Percentiles rank a stretch among this genome's conserved stretches.
Conservation (phyloP, 805 yeast species). For the Trichomonascus vanleenenianus region DNA sequence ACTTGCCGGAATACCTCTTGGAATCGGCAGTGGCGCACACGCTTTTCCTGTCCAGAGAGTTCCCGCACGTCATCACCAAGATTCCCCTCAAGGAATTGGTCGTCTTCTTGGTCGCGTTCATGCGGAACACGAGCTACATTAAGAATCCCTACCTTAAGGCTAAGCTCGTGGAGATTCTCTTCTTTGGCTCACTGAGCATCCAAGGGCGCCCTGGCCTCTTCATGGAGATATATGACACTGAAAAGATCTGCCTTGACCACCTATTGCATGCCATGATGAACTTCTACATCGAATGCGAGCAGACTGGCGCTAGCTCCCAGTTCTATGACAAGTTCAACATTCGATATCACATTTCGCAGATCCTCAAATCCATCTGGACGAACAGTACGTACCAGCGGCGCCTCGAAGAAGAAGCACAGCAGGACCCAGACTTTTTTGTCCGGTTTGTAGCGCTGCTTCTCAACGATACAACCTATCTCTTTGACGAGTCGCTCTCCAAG, state of each 20-base stretch:
- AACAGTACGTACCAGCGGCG: constrained; percentile 60
- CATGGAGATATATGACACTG: constrained; percentile 54
- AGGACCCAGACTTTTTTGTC: constrained; percentile 76
- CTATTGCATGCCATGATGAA: constrained; percentile 77
- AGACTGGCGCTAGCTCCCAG: constrained; percentile 91
- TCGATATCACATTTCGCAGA: constrained; percentile 76
- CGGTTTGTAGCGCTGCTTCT: constrained; percentile 90
- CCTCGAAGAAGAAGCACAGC: constrained; percentile 56
- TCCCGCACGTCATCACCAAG: constrained; percentile 46
- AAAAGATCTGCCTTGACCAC: constrained; percentile 54
- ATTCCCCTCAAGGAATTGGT: constrained; percentile 28
- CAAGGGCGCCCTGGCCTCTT: constrained; percentile 51
- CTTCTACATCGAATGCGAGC: constrained; percentile 89
- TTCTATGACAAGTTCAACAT: constrained; percentile 93
- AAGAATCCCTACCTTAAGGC: constrained; percentile 93
- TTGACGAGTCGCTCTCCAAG: constrained; percentile 84
- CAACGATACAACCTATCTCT: constrained; percentile 84
- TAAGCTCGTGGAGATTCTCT: constrained; percentile 70
- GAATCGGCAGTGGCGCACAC: constrained; percentile 66
- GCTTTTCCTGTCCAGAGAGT: constrained; percentile 46
- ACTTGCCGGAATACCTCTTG: constrained; percentile 74
- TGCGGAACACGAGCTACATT: constrained; percentile 58
- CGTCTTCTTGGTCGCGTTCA: constrained; percentile 64
- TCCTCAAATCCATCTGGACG: constrained; percentile 78
- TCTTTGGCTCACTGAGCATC: constrained; percentile 52